Evolutionary conservation across 2,329 filamentous ascomycete genomes (phyloP).

Genomic region (Huntiella savannae): DNA sequence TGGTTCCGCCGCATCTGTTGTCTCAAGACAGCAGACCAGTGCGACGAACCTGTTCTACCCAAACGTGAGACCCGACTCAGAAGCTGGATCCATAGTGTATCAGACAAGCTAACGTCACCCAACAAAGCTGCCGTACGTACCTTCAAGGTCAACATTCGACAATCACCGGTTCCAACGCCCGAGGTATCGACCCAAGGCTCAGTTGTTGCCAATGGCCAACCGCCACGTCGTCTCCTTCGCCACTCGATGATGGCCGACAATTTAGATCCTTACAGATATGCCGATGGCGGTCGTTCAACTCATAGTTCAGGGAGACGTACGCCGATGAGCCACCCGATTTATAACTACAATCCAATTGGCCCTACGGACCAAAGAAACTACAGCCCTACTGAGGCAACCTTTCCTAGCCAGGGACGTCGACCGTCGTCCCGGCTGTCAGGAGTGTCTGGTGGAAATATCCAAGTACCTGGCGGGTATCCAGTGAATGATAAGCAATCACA

Average conservation of each 20-base stretch:
- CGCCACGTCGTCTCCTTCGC: slow-evolving; percentile 7
- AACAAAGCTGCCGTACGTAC: slow-evolving; percentile 7
- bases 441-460: no score
- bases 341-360: slow-evolving; percentile 8
- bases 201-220: slow-evolving; percentile 2
- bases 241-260: slow-evolving; percentile 10
- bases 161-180: slow-evolving; percentile 1
- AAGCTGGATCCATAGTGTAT: not conserved
- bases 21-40: slow-evolving; percentile 2
- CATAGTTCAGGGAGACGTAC: slow-evolving; percentile 2
- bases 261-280: not conserved
- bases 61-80: slow-evolving; percentile 6
- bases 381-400: slow-evolving; percentile 1
- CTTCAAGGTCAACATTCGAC: slow-evolving; percentile 8
- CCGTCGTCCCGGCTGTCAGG: slow-evolving; percentile 3
- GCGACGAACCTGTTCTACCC: not conserved
- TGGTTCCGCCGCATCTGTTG: slow-evolving; percentile 9
- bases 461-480: no score
- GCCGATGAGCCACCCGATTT: slow-evolving; percentile 7
- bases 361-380: not conserved
- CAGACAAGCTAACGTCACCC: not conserved
- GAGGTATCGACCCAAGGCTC: slow-evolving; percentile 7
- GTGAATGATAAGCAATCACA: no score
- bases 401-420: not conserved
- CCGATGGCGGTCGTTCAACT: slow-evolving; percentile 3